Conservation (phyloP, 192 early-diverging fungal species). For the Backusella australiensis region DNA sequence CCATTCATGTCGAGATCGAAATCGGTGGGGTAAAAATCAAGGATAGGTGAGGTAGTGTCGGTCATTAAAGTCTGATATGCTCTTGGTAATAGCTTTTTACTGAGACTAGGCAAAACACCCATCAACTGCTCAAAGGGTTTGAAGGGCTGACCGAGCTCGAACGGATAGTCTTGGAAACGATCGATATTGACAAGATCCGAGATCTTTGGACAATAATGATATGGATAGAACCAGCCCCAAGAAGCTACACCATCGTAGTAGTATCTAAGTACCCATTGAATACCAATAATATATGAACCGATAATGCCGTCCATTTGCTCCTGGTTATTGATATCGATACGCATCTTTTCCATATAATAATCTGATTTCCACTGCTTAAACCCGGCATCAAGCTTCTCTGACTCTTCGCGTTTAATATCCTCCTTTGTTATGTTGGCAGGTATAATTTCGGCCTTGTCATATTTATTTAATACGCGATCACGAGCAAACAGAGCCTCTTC, state of each 20-base stretch:
- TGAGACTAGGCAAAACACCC: constrained; percentile 92
- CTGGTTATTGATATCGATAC: constrained; percentile 39
- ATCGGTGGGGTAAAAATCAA: constrained; percentile 90
- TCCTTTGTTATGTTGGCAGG: constrained; percentile 46
- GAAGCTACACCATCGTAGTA: constrained; percentile 95
- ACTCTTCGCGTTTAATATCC: constrained; percentile 41
- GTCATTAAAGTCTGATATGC: constrained; percentile 83
- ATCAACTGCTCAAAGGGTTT: constrained; percentile 97
- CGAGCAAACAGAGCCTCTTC: constrained; percentile 45
- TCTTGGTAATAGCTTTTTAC: constrained; percentile 78
- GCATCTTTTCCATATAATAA: constrained; percentile 49
- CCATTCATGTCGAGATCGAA: constrained; percentile 97
- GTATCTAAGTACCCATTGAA: constrained; percentile 97
- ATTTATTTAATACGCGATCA: constrained; percentile 55
- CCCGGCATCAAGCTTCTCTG: constrained; percentile 71
- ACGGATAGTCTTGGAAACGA: constrained; percentile 61
- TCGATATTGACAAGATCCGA: constrained; percentile 59
- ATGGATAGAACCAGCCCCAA: constrained; percentile 99
- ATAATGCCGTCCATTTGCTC: constrained; percentile 59
- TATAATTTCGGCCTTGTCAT: constrained; percentile 48
- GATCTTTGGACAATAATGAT: constrained; percentile 95
- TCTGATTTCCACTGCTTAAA: constrained; percentile 60
- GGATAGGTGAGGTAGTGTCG: constrained; percentile 82
- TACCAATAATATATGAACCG: constrained; percentile 82
- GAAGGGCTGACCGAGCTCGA: constrained; percentile 85